phyloP scores from a whole-genome alignment of 805 yeast genomes.

The Saturnispora halmiae region DNA sequence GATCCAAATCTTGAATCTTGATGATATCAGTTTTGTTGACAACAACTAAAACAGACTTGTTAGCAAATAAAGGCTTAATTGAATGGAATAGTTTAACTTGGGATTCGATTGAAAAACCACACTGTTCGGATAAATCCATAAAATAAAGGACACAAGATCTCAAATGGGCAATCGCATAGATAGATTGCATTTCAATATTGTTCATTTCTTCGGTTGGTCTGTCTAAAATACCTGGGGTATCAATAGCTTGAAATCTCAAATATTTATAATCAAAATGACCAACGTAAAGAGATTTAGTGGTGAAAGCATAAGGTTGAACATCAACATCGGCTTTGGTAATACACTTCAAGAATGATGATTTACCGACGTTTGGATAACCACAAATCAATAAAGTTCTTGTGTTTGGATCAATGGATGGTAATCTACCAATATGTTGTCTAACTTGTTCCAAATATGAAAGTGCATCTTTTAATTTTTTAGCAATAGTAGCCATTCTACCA shows the following conservation, averaged over 20 bases:
- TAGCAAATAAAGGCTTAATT: conserved; percentile 93
- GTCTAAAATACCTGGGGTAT: conserved; percentile 97
- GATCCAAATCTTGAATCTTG: conserved; percentile 72
- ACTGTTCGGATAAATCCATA: conserved; percentile 98
- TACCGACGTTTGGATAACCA: conserved; percentile 99
- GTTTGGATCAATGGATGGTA: conserved; percentile 97
- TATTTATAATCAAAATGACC: conserved; percentile 99
- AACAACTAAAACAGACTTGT: conserved; percentile 92
- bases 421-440: conserved; percentile 97
- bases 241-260: conserved; percentile 96
- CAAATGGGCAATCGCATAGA: conserved; percentile 96
- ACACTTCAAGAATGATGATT: conserved; percentile 85
- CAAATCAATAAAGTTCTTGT: conserved; percentile 95
- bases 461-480: conserved; percentile 92
- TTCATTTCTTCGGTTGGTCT: conserved; percentile 99
- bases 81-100: conserved; percentile 96
- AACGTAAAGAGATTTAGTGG: conserved; percentile 93
- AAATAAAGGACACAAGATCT: conserved; percentile 94
- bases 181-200: conserved; percentile 98
- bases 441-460: conserved; percentile 92
- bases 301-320: conserved; percentile 98
- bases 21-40: conserved; percentile 92
- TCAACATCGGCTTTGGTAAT: conserved; percentile 98
- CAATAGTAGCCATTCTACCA: conserved; percentile 99
- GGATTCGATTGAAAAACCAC: conserved; percentile 96